Evolutionary conservation across 768 basidiomycete genomes (phyloP), one percentile per base, ranked within the genome.

Genomic region (Suillus hirtellus): DNA sequence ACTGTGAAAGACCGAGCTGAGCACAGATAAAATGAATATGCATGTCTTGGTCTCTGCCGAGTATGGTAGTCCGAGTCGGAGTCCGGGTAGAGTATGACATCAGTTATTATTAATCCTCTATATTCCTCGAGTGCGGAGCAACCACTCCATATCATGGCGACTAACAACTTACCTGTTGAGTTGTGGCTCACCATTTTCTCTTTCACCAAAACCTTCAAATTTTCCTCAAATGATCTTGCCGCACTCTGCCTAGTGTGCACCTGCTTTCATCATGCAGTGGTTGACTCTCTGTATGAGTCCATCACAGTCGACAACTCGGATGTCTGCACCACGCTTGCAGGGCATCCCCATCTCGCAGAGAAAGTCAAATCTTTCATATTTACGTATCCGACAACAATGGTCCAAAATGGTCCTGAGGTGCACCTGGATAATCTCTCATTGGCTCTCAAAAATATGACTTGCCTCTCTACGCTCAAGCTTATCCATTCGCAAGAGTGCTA

Each of bases 1-100:
- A 65, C 55, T 1, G 67, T 76, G n/a, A 66, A 60, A 10, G 75
- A 72, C 34, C 64, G 64, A 31, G 68, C 71, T 0, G 75, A 77
- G 44, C 27, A 27, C 27, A 27, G 27, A 27, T 27, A 27, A 27
- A 27, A 27, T 27, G 27, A 27, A 27, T 27, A 27, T 27, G 27
- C 1, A 27, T 2, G 27, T 27, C 27, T 27, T 27, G 27, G 27
- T 27, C 27, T 27, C 27, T 27, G 27, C 27, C 27, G 27, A 27
- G 27, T 27, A 27, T 27, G 27, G 27, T 27, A 27, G 27, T 24
- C 24, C 24, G 24, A 24, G 24, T 27, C 27, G 27, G 27, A 27
- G 27, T 27, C 27, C 27, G 27, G 27, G 27, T 27, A 27, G 27
- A 27, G 27, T 27, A 27, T 27, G 27, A 27, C 27, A 27, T 27